Percentiles rank a stretch among this genome's conserved stretches.
Conservation (phyloP, 2,329 filamentous ascomycete genomes). For the Stachybotrys chartarum region DNA sequence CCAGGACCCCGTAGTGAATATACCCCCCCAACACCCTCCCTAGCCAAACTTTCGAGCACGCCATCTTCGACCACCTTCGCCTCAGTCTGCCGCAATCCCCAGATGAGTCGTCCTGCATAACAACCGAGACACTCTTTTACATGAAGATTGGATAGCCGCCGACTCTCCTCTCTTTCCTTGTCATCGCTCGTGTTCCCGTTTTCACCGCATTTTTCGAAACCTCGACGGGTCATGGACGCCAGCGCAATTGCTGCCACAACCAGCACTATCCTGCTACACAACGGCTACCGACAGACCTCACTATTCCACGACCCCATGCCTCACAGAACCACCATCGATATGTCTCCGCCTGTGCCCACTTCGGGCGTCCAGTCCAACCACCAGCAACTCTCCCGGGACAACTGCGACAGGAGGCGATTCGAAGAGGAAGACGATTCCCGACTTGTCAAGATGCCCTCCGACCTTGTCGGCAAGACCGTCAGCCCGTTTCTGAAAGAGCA, state of each 20-base stretch:
- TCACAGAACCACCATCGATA: not conserved
- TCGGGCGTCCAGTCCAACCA: not conserved
- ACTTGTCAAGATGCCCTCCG: constrained; percentile 51
- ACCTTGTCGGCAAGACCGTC: constrained; percentile 69
- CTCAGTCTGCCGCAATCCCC: not conserved
- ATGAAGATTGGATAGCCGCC: not conserved
- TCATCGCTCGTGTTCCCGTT: not conserved
- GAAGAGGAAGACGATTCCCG: constrained; percentile 42
- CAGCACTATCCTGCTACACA: not conserved
- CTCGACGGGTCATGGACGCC: not conserved
- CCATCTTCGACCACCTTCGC: not conserved
- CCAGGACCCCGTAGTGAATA: not conserved
- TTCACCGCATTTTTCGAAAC: not conserved
- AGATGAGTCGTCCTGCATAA: not conserved
- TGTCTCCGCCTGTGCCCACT: not conserved
- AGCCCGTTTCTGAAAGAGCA: constrained; percentile 86
- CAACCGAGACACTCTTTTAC: not conserved
- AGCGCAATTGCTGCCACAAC: not conserved
- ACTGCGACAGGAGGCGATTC: constrained; percentile 43
- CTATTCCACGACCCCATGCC: not conserved
- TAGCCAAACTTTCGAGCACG: not conserved
- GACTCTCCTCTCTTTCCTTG: not conserved
- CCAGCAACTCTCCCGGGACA: constrained; percentile 28
- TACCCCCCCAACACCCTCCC: not conserved
- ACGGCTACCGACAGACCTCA: not conserved